A percentile compares a stretch with the other conserved stretches of the same genome.
These are phyloP conservation scores for Globisporangium camurandrum DNA, from an alignment of 352 stramenopile species.

Conservation along the genomic window DNA sequence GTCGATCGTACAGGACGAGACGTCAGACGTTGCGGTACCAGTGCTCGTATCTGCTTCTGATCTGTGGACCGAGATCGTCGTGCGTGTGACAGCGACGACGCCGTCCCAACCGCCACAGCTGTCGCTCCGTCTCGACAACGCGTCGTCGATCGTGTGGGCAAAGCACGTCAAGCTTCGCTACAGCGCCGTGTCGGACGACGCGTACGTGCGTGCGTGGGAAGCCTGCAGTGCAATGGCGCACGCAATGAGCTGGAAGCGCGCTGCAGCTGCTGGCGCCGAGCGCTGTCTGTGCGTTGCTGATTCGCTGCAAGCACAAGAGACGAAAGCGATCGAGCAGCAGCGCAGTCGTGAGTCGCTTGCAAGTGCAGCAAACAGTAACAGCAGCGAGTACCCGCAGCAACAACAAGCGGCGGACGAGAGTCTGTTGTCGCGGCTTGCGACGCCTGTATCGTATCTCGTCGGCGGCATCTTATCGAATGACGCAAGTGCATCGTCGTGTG, in stretches of 20 bases:
- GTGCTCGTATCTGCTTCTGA: conserved; percentile 33
- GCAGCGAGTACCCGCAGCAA: neutral
- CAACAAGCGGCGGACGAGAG: conserved; percentile 21
- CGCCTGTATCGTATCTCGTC: conserved; percentile 62
- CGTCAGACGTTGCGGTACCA: conserved; percentile 26
- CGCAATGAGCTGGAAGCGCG: conserved; percentile 67
- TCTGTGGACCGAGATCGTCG: conserved; percentile 40
- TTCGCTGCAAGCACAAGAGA: conserved; percentile 31
- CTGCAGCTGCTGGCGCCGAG: conserved; percentile 23
- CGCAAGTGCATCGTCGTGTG: conserved; percentile 26
- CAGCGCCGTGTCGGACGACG: conserved; percentile 8
- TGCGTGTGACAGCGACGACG: conserved; percentile 20
- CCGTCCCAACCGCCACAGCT: conserved; percentile 1
- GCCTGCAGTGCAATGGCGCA: conserved; percentile 57
- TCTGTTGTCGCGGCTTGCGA: conserved; percentile 48
- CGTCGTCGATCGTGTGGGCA: conserved; percentile 49
- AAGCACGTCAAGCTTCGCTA: conserved; percentile 51
- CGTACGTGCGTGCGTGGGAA: conserved; percentile 47
- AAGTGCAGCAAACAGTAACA: conserved; percentile 6
- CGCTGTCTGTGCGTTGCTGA: conserved; percentile 37
- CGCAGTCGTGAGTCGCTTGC: conserved; percentile 19
- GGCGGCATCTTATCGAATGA: conserved; percentile 37
- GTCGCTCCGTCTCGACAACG: conserved; percentile 56
- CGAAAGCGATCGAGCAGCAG: conserved; percentile 38
- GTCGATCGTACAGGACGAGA: conserved; percentile 17